Evolutionary conservation across 2,329 filamentous ascomycete genomes (phyloP), one percentile per base, ranked within the genome.

Genomic region (Thermothelomyces thermophilus): DNA sequence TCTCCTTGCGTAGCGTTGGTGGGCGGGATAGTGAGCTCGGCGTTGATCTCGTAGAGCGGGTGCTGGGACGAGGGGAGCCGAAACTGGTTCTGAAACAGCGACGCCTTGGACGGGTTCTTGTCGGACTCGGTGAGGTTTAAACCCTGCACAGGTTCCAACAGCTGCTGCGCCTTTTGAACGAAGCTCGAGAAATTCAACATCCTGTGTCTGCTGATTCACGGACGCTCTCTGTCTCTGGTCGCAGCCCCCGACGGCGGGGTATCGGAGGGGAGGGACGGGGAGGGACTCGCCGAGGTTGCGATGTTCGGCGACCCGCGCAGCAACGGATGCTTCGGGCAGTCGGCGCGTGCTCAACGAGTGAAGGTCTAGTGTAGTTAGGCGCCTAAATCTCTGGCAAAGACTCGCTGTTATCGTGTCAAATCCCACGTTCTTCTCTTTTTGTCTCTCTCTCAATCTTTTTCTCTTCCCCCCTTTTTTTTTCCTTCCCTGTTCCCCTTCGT

Each of bases 81-180:
- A 73, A 98, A 98, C 70, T 98, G 93, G 68, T 86, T 85, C 72
- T 93, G 90, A 73, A 97, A 98, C 52, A 97, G 81, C 45, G 86
- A 85, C 49, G 90, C 83, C 73, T 96, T 97, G 64, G 90, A 91
- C 43, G 90, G 90, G 66, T 88, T 86, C 56, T 80, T 80, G 69
- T 93, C 87, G 52, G 84, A 81, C 63, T 83, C 79, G 59, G 84
- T 82, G 52, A 87, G 77, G 58, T 83, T 81, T 56, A 87, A 74
- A 64, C 86, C 83, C 66, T 89, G 83, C 58, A 86, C 86, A 47
- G 90, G 87, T 69, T 96, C 91, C 72, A 96, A 94, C 70, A 95
- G 77, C 71, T 90, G 88, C 76, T 95, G 90, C 60, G 90, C 90
- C 79, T 91, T 95, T 70, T 95, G 90, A 63, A 96, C 90, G 68